Conservation (phyloP, 129 eudicot genomes). For the Lactuca sativa region DNA sequence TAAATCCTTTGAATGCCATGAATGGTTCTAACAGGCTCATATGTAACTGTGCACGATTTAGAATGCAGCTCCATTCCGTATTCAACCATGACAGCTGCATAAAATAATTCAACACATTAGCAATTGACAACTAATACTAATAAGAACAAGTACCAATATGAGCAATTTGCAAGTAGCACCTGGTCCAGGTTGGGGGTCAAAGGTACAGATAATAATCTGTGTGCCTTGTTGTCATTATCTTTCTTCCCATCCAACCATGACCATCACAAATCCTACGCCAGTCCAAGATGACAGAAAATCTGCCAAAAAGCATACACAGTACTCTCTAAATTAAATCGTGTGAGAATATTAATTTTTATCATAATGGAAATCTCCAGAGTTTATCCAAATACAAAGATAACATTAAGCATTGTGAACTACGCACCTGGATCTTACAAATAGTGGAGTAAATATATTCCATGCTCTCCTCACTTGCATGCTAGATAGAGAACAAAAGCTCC, state of each 20-base stretch:
- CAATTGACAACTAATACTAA: neutral
- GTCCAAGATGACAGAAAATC: constrained; percentile 85
- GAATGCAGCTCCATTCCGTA: constrained; percentile 63
- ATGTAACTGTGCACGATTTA: constrained; percentile 76
- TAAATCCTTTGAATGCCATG: constrained; percentile 81
- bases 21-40: constrained; percentile 94
- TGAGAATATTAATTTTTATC: too few relatives aligned
- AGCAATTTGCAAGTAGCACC: constrained; percentile 46
- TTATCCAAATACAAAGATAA: neutral
- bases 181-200: constrained; percentile 63
- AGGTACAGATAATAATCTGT: constrained; percentile 53
- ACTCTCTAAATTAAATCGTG: too few relatives aligned
- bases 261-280: constrained; percentile 94
- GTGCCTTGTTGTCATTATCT: constrained; percentile 28
- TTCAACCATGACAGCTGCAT: constrained; percentile 69
- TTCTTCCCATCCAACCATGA: constrained; percentile 27
- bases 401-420: constrained; percentile 7
- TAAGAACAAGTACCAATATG: neutral
- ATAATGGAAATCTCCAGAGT: neutral
- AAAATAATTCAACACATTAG: neutral
- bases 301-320: constrained; percentile 25
- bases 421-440: constrained; percentile 87
- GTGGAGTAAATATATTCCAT: constrained; percentile 75
- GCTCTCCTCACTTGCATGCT: constrained; percentile 90
- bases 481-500: constrained; percentile 85